Conservation (phyloP, 768 basidiomycete species). For the Stropharia rugosoannulata region DNA sequence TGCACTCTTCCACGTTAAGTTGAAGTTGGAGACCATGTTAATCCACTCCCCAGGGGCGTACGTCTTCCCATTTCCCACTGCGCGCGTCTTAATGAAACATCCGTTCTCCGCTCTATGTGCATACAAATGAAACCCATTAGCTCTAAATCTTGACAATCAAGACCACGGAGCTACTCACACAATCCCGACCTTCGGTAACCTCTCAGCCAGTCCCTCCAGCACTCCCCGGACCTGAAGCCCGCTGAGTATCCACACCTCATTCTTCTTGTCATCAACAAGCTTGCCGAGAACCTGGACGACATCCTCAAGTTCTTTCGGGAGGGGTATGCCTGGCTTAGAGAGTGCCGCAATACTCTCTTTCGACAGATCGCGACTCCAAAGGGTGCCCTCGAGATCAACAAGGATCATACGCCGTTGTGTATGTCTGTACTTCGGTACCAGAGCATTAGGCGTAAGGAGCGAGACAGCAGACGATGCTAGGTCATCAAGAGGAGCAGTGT, state of each 20-base stretch:
- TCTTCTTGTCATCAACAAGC: conserved; percentile 62
- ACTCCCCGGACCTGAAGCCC: conserved; percentile 65
- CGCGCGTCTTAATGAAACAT: conserved; percentile 71
- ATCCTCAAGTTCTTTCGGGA: conserved; percentile 27
- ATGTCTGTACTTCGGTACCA: conserved; percentile 69
- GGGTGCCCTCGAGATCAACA: conserved; percentile 76
- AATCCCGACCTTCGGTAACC: conserved; percentile 69
- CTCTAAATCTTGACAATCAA: background rate
- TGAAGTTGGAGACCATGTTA: conserved; percentile 76
- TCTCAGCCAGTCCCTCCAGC: conserved; percentile 60
- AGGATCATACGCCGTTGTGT: conserved; percentile 65
- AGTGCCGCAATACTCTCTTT: conserved; percentile 39
- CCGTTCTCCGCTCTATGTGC: conserved; percentile 76
- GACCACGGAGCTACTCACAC: conserved; percentile 46
- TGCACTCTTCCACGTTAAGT: conserved; percentile 77
- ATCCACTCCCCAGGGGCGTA: conserved; percentile 52
- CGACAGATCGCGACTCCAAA: conserved; percentile 67
- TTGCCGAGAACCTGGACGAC: conserved; percentile 50
- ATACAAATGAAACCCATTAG: background rate
- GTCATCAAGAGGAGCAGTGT: conserved; percentile 30
- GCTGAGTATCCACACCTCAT: conserved; percentile 83
- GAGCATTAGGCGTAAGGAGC: conserved; percentile 30
- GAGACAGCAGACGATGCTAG: conserved; percentile 16
- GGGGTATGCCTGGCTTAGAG: conserved; percentile 27
- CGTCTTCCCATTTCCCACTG: conserved; percentile 9